These are phyloP conservation scores for Suhomyces atakaporum DNA, from an alignment of 1,139 yeast species.

Conservation along the genomic window DNA sequence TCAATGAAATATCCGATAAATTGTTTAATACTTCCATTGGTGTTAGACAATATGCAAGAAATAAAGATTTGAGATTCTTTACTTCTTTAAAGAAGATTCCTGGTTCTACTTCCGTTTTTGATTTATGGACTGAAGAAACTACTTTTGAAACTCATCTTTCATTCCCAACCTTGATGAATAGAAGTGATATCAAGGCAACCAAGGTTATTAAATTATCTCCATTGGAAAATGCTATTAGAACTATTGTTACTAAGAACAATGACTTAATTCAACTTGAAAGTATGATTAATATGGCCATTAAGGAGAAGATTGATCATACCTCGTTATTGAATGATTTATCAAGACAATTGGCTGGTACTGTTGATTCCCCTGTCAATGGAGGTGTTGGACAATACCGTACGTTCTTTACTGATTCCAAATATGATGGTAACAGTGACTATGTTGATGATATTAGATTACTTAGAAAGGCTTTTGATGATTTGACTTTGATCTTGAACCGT, in stretches of 20 bases:
- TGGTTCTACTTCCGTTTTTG: slow-evolving; percentile 70
- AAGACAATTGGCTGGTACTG: slow-evolving; percentile 81
- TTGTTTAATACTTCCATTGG: slow-evolving; percentile 54
- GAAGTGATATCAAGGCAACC: slow-evolving; percentile 66
- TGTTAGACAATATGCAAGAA: slow-evolving; percentile 69
- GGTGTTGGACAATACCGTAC: slow-evolving; percentile 84
- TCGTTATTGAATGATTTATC: slow-evolving; percentile 68
- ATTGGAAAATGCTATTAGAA: slow-evolving; percentile 74
- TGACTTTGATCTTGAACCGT: slow-evolving; percentile 64
- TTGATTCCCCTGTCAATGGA: slow-evolving; percentile 91
- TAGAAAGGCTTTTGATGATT: slow-evolving; percentile 65
- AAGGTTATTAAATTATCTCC: slow-evolving; percentile 75
- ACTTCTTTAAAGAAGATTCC: slow-evolving; percentile 72
- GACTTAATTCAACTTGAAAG: slow-evolving; percentile 72
- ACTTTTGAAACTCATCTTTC: slow-evolving; percentile 73
- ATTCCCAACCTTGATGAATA: slow-evolving; percentile 87
- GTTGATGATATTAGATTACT: slow-evolving; percentile 50
- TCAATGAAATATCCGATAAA: slow-evolving; percentile 52
- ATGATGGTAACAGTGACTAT: slow-evolving; percentile 43
- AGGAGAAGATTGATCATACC: slow-evolving; percentile 52
- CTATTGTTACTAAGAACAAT: slow-evolving; percentile 66
- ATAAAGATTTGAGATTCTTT: slow-evolving; percentile 70
- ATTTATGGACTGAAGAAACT: slow-evolving; percentile 87
- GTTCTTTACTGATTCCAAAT: slow-evolving; percentile 54
- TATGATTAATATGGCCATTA: slow-evolving; percentile 56